Percentiles rank a stretch among this genome's conserved stretches.
Conservation (phyloP, 1,284 basidiomycete species). For the Ganoderma multipileum region DNA sequence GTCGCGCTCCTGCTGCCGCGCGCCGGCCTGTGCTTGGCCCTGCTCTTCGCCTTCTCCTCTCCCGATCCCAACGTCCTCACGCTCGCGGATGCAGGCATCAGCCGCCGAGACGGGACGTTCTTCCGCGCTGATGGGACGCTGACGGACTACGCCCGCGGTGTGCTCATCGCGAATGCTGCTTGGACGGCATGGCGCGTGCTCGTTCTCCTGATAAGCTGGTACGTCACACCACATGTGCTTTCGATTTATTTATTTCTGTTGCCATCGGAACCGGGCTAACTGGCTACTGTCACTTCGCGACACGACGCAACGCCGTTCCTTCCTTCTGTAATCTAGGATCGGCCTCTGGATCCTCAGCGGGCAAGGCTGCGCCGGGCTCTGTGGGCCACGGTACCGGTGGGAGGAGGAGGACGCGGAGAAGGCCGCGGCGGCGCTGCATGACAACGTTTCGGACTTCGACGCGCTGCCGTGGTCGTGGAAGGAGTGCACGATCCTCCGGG, state of each 20-base stretch:
- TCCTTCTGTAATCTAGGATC: slow-evolving; percentile 51
- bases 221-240: slow-evolving; percentile 35
- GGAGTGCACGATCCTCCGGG: slow-evolving; percentile 69
- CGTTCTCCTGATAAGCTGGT: slow-evolving; percentile 73
- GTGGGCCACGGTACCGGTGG: slow-evolving; percentile 82
- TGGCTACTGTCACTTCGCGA: too few species aligned
- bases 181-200: slow-evolving; percentile 78
- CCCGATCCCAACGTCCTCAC: slow-evolving; percentile 54
- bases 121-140: slow-evolving; percentile 74
- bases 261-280: background rate
- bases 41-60: slow-evolving; percentile 71
- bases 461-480: slow-evolving; percentile 80
- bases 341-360: slow-evolving; percentile 80
- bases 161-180: slow-evolving; percentile 77
- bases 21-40: slow-evolving; percentile 72
- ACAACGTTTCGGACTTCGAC: slow-evolving; percentile 54
- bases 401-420: slow-evolving; percentile 79
- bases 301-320: too few species aligned
- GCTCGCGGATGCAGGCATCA: slow-evolving; percentile 55
- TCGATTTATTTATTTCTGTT: too few species aligned
- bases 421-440: slow-evolving; percentile 50
- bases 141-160: slow-evolving; percentile 73
- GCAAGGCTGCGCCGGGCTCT: slow-evolving; percentile 78
- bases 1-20: slow-evolving; percentile 81
- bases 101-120: slow-evolving; percentile 71